A percentile compares a stretch with the other conserved stretches of the same genome.
Conservation (phyloP, 495 filamentous ascomycete species). For the Evansstolkia leycettana region DNA sequence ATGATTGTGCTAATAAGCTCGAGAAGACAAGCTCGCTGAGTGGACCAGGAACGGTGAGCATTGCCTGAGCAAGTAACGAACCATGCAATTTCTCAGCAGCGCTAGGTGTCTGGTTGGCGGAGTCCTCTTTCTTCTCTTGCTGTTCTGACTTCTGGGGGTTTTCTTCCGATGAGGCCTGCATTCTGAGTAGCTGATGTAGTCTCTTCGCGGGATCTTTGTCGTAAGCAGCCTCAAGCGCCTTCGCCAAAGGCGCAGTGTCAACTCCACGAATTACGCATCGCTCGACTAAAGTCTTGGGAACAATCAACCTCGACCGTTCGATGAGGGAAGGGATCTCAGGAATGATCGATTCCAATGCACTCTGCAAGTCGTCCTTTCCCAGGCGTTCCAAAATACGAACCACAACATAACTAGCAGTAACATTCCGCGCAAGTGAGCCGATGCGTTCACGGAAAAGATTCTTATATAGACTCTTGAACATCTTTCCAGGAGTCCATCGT, state of each 20-base stretch:
- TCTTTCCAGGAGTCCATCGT: conserved; percentile 64
- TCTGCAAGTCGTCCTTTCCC: conserved; percentile 67
- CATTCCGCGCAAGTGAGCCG: conserved; percentile 68
- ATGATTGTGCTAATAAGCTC: conserved; percentile 33
- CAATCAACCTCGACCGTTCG: conserved; percentile 58
- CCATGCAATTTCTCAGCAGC: conserved; percentile 45
- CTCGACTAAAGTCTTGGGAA: conserved; percentile 73
- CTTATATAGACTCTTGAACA: conserved; percentile 74
- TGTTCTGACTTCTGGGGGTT: conserved; percentile 19
- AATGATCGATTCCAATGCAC: conserved; percentile 51
- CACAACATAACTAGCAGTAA: conserved; percentile 76
- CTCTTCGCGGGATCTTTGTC: conserved; percentile 40
- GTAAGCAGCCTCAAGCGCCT: conserved; percentile 45
- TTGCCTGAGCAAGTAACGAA: conserved; percentile 53
- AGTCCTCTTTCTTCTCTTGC: conserved; percentile 18
- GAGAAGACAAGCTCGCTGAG: conserved; percentile 46
- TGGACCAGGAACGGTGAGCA: conserved; percentile 46
- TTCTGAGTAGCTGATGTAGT: conserved; percentile 44
- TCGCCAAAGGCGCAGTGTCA: conserved; percentile 47
- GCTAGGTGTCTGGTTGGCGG: conserved; percentile 7
- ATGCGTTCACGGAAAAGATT: conserved; percentile 66
- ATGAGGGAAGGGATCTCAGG: conserved; percentile 60
- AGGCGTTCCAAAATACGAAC: conserved; percentile 69
- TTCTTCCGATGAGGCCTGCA: conserved; percentile 26
- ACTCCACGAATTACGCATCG: conserved; percentile 58